These are phyloP conservation scores for Harrya chromipes DNA, from an alignment of 768 basidiomycete genomes.

Conservation along the genomic window DNA sequence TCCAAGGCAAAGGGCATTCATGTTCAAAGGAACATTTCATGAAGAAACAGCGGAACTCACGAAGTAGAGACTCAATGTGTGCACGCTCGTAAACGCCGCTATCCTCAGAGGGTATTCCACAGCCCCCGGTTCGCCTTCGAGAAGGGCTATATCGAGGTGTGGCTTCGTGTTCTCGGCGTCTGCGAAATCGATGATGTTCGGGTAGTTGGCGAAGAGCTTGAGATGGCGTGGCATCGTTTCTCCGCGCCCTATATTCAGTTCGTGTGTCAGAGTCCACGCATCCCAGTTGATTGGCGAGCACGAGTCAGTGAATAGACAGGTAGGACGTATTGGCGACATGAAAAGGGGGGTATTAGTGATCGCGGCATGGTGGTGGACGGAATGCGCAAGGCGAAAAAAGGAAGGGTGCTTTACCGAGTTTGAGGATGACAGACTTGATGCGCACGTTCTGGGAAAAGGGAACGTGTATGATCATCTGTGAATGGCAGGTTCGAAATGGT, in stretches of 20 bases:
- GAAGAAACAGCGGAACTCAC: slow-evolving; percentile 44
- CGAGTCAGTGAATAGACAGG: slow-evolving; percentile 4
- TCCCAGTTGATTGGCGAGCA: slow-evolving; percentile 1
- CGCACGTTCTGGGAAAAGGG: slow-evolving; percentile 80
- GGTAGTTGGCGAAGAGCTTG: slow-evolving; percentile 69
- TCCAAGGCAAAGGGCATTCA: slow-evolving; percentile 17
- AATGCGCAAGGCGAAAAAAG: slow-evolving; percentile 4
- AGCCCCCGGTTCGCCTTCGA: slow-evolving; percentile 65
- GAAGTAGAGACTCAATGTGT: slow-evolving; percentile 73
- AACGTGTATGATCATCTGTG: slow-evolving; percentile 74
- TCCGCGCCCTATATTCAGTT: slow-evolving; percentile 55
- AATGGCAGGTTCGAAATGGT: slow-evolving; percentile 14
- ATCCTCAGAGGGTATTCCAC: slow-evolving; percentile 77
- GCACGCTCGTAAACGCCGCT: slow-evolving; percentile 73
- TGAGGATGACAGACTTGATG: slow-evolving; percentile 69
- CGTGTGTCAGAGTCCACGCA: neutral
- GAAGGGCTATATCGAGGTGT: slow-evolving; percentile 65
- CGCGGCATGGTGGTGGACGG: slow-evolving; percentile 6
- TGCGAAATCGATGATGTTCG: slow-evolving; percentile 73
- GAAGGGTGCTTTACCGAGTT: slow-evolving; percentile 53
- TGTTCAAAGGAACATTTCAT: neutral
- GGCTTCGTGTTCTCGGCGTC: slow-evolving; percentile 69
- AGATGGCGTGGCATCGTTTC: slow-evolving; percentile 74
- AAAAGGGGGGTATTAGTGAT: slow-evolving; percentile 11
- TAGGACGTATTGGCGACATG: slow-evolving; percentile 3